phyloP scores from a whole-genome alignment of 2,329 filamentous ascomycete species.

The Colletotrichum abscissum region DNA sequence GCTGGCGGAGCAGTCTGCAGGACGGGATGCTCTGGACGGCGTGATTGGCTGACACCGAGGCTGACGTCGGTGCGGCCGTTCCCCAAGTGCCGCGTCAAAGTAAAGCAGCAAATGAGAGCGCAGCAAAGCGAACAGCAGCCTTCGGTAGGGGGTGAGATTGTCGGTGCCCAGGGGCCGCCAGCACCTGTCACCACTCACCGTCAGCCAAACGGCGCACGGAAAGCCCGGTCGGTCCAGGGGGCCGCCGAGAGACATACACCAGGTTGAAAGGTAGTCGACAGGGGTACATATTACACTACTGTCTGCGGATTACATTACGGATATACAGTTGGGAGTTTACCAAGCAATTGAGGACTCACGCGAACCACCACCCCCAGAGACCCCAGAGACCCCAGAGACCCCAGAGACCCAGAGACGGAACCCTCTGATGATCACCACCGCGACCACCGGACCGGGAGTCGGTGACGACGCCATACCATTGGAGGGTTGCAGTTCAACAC shows the following conservation, averaged over 20 bases:
- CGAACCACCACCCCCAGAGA: not conserved
- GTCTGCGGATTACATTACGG: too few species aligned
- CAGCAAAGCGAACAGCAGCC: not conserved
- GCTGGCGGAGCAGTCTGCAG: conserved; percentile 2
- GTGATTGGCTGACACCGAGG: conserved; percentile 17
- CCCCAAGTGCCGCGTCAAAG: conserved; percentile 11
- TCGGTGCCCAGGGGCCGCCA: not conserved
- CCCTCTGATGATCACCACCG: conserved; percentile 25
- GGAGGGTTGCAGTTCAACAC: not conserved
- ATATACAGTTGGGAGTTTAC: not conserved
- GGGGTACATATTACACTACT: not conserved
- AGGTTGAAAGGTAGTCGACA: not conserved
- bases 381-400: not conserved
- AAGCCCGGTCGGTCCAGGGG: conserved; percentile 27
- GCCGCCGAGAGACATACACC: conserved; percentile 7
- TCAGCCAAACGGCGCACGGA: conserved; percentile 33
- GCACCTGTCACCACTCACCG: conserved; percentile 6
- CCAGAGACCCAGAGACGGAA: not conserved
- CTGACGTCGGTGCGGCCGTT: conserved; percentile 27
- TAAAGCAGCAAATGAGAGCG: conserved; percentile 34
- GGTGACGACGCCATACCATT: conserved; percentile 29
- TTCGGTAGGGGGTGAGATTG: conserved; percentile 5
- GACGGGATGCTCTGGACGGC: conserved; percentile 6
- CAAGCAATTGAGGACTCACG: not conserved
- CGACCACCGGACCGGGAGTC: conserved; percentile 11